Base-by-base conservation (phyloP, 768 basidiomycete genomes). In the Boletus pseudopeckii region DNA sequence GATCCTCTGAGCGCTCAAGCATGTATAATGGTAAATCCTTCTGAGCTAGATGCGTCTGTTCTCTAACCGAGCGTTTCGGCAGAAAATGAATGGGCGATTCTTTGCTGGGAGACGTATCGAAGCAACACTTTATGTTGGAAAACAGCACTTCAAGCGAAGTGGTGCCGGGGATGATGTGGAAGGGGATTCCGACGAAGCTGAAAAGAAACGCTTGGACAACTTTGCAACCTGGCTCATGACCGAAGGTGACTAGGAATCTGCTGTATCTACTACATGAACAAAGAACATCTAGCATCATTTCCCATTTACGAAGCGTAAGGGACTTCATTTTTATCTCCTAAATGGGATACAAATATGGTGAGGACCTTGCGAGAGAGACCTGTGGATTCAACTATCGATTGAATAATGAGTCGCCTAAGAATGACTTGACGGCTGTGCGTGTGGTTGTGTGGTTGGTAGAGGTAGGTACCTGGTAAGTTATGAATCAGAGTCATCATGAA, bases 11-110 rank as follows among this genome's bases (percentile, higher is more conserved):
- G 92, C 53, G 97, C 97, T 5, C 87, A 95, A 69, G 96, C 93
- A 5, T 99, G 96, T 63, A 75, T 99, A 18, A 54, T 92, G 56
- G 93, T 90, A 59, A 59, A 88, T 77, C 28, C 43, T 47, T 46
- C 36, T 20, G 18, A 47, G 17, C n/a, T 41, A 11, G 22, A 37
- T 44, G 4, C 14, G 11, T 50, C 37, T 28, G 22, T 5, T 30
- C 32, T 17, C n/a, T 26, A 18, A 48, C 30, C 4, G n/a, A 37
- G 10, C 15, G 3, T 36, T 52, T 45, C 5, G 4, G 42, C 59
- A 95, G 90, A 96, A 88, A 85, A 98, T 98, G 93, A 82, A 95
- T 60, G 91, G 91, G 8, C 79, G 95, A 38, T 97, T 84, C 71
- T 98, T 98, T 64, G 88, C 85, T 26, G 92, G 92, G 13, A 80